phyloP scores from a whole-genome alignment of 306 rosid species.

The Purshia tridentata region DNA sequence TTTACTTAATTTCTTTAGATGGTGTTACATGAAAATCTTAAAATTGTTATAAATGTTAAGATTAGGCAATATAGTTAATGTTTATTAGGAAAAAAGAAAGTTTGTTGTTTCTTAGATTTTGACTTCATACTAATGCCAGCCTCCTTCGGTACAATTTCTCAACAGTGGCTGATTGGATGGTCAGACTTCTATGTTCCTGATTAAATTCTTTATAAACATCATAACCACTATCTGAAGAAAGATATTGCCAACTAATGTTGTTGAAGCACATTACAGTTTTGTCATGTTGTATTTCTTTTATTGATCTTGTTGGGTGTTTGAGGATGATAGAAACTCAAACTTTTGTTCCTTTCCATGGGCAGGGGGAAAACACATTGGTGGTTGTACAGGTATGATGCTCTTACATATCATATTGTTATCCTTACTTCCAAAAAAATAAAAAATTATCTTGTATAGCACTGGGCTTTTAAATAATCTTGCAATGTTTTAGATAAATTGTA shows the following conservation, averaged over 20 bases:
- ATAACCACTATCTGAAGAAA: not conserved
- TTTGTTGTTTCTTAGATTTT: not conserved
- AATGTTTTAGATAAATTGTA: not conserved
- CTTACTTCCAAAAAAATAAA: not conserved
- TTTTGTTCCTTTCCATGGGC: slow-evolving; percentile 32
- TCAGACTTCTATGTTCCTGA: not conserved
- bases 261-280: not conserved
- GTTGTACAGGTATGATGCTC: slow-evolving; percentile 73
- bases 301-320: slow-evolving; percentile 11
- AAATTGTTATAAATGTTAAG: not conserved
- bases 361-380: slow-evolving; percentile 95
- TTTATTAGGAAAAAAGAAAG: not conserved
- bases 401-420: not conserved
- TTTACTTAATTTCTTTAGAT: not conserved
- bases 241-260: not conserved
- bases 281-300: not conserved
- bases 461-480: not conserved
- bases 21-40: not conserved
- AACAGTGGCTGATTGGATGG: not conserved
- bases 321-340: slow-evolving; percentile 26
- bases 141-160: not conserved
- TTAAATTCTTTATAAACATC: not conserved
- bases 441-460: not conserved
- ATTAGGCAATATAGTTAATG: not conserved
- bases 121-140: not conserved